Evolutionary conservation across 176 grass and related monocot species (phyloP).

Genomic region (Eragrostis curvula): DNA sequence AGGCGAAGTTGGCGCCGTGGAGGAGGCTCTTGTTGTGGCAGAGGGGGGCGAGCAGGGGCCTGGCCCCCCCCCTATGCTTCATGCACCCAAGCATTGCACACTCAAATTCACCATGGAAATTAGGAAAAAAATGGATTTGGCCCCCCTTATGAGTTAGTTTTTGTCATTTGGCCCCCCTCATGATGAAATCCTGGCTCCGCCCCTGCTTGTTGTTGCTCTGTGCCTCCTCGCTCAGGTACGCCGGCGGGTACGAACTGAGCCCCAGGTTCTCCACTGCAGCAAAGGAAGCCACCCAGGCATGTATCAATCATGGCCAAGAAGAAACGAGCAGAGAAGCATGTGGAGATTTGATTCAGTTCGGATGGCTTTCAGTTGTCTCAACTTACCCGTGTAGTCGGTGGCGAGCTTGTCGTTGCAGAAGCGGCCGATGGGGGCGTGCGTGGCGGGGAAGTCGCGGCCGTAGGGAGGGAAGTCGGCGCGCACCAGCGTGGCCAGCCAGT

Average conservation of each 20-base stretch:
- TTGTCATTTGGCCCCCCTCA: too few relatives aligned
- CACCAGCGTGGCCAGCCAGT: constrained; percentile 75
- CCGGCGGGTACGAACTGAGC: constrained; percentile 78
- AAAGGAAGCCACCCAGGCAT: too few relatives aligned
- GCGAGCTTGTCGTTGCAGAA: constrained; percentile 99
- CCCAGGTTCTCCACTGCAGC: constrained; percentile 73
- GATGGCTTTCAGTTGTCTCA: not conserved
- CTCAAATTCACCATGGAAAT: too few relatives aligned
- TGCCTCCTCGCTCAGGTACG: constrained; percentile 77
- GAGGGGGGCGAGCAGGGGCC: too few relatives aligned
- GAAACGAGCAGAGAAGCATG: not conserved
- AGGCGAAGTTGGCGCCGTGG: constrained; percentile 93
- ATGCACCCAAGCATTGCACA: too few relatives aligned
- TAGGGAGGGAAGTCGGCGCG: constrained; percentile 95
- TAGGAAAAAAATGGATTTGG: too few relatives aligned
- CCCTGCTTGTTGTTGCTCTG: constrained; percentile 76
- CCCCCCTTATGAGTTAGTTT: too few relatives aligned
- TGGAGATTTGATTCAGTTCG: too few relatives aligned
- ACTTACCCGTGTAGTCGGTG: constrained; percentile 82
- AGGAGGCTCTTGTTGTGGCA: constrained; percentile 75
- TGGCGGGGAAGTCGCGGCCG: constrained; percentile 76
- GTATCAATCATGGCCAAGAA: not conserved
- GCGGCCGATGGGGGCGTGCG: constrained; percentile 73
- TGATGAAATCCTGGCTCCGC: too few relatives aligned
- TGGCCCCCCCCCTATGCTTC: too few relatives aligned